Base-by-base conservation (phyloP, 2,329 filamentous ascomycete genomes). In the Microsporum canis region DNA sequence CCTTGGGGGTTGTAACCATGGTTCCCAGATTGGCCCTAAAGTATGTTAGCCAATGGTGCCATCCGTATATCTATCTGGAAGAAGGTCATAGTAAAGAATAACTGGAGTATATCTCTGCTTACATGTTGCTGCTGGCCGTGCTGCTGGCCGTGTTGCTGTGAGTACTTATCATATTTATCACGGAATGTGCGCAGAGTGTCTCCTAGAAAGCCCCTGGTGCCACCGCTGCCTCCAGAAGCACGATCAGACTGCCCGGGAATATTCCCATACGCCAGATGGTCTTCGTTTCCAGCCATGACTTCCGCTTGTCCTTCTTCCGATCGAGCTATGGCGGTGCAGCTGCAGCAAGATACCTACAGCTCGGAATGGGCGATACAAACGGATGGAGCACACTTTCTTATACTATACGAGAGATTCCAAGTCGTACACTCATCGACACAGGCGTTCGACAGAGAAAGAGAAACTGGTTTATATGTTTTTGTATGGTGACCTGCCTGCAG, bases 241-340 rank as follows among this genome's bases (percentile, higher is more conserved):
- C 70, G 71, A 65, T 66, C 69, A 66, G 31, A 57, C 68, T 73
- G 68, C 36, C 67, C 70, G 61, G 78, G 72, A 65, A 80, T 80
- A 39, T 80, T 76, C 63, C 81, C 81, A 68, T 84, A 84, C 60
- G 81, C 81, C 68, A 84, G 68, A 63, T 76, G 74, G 66, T 83
- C 78, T 65, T 83, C 78, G 61, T 75, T 68, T 57, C 71, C 67
- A 17, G 74, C 71, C 74, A 76, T 76, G 17, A 29, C 55, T 39
- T 49, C 6, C 17, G 34, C 8, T 34, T 56, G 8, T 57, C 33
- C 27, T 27, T 14, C 23, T 1, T 3, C 39, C n/a, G 14, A n/a
- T 14, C 17, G 10, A n/a, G 43, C 43, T 29, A 47, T 47, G 23
- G 43, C 43, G 23, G 43, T 47, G 43, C 43, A 47, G 23, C 39